phyloP scores from a whole-genome alignment of 192 early-diverging fungal species.

The Coemansia sp. region DNA sequence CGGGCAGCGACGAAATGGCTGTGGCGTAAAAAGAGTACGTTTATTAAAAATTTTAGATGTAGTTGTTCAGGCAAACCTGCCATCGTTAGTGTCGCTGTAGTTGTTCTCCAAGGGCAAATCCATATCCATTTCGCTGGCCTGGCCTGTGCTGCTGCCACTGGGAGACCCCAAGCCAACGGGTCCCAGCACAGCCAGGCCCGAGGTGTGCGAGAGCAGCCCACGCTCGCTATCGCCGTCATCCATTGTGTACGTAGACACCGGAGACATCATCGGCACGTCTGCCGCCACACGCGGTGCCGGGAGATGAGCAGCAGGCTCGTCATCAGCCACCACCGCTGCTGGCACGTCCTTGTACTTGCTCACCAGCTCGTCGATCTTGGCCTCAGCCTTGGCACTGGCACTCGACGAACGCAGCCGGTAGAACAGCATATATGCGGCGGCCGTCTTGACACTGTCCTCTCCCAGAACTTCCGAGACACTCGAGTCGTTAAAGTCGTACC shows the following conservation, averaged over 20 bases:
- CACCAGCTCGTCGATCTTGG: conserved; percentile 30
- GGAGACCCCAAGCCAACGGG: conserved; percentile 8
- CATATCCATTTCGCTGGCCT: conserved; percentile 28
- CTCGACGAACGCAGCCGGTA: conserved; percentile 23
- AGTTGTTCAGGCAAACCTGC: background rate
- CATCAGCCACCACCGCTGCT: background rate
- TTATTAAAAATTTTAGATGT: background rate
- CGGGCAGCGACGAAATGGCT: background rate
- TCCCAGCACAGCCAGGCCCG: conserved; percentile 9
- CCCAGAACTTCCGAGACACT: conserved; percentile 51
- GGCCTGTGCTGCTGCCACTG: conserved; percentile 12
- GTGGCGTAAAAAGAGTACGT: background rate
- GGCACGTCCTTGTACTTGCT: conserved; percentile 12
- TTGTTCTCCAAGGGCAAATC: background rate
- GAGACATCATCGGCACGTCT: conserved; percentile 17
- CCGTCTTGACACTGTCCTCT: conserved; percentile 23
- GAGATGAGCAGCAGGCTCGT: background rate
- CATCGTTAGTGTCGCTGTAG: background rate
- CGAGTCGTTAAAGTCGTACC: conserved; percentile 84
- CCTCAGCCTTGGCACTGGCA: conserved; percentile 3
- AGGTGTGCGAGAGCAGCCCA: background rate
- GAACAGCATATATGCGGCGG: conserved; percentile 53
- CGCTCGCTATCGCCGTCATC: conserved; percentile 9
- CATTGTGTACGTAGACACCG: conserved; percentile 2
- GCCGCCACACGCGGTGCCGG: background rate